phyloP scores from a whole-genome alignment of 208 protist genomes.

The Endotrypanum monterogeii region DNA sequence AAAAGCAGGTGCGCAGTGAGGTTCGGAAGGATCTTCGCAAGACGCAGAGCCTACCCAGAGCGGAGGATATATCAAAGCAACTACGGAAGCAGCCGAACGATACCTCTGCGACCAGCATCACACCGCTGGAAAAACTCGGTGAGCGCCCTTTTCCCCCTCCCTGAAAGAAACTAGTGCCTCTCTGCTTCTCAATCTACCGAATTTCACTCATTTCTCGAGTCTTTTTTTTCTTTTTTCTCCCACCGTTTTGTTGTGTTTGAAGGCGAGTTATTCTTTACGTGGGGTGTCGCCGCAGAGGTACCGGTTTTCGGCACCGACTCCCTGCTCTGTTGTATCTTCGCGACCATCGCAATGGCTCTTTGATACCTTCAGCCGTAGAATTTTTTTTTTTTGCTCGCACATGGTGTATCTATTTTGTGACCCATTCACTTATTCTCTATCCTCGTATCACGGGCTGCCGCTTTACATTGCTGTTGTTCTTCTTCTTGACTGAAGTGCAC shows the following conservation, averaged over 20 bases:
- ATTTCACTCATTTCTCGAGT: constrained; percentile 2
- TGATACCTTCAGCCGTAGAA: background rate
- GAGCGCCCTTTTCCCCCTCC: background rate
- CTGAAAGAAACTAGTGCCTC: no score
- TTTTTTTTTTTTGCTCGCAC: background rate
- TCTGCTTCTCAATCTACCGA: background rate
- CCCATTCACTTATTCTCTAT: background rate
- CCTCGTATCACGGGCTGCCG: background rate
- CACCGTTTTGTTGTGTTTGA: background rate
- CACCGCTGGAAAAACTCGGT: background rate
- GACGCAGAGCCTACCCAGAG: background rate
- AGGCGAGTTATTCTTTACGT: background rate
- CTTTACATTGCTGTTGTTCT: background rate
- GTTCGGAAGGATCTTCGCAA: background rate
- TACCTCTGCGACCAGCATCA: no score
- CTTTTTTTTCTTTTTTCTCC: background rate
- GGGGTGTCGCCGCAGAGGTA: background rate
- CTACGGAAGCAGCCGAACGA: background rate
- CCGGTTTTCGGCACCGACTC: background rate
- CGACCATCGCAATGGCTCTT: background rate
- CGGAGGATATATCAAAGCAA: background rate
- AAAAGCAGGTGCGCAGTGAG: background rate
- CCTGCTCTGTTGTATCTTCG: background rate
- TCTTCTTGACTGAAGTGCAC: background rate
- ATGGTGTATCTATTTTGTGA: background rate